These are phyloP conservation scores for Trichoderma hamatum DNA, from an alignment of 2,329 filamentous ascomycete genomes.

Conservation along the genomic window DNA sequence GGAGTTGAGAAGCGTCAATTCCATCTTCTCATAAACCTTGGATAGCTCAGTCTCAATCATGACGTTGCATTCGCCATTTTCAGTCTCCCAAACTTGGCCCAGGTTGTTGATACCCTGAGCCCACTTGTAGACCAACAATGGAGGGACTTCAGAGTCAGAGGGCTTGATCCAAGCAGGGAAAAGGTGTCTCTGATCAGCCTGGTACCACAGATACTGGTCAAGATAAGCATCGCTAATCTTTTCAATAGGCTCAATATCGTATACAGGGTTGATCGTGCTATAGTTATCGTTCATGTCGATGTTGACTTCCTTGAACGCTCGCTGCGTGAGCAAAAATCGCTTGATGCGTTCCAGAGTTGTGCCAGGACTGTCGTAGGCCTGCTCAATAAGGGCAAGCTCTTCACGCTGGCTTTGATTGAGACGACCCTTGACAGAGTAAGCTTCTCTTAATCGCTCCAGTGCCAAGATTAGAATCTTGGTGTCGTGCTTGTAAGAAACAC, in stretches of 20 bases:
- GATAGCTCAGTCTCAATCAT: constrained; percentile 98
- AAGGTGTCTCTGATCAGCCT: constrained; percentile 93
- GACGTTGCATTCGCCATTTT: constrained; percentile 95
- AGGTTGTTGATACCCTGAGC: constrained; percentile 99
- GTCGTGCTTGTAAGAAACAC: constrained; percentile 98
- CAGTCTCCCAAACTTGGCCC: constrained; percentile 89
- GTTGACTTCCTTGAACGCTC: constrained; percentile 98
- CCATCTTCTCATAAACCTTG: constrained; percentile 99
- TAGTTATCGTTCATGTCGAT: constrained; percentile 99
- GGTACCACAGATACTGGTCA: constrained; percentile 98
- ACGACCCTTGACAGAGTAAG: constrained; percentile 95
- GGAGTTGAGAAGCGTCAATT: constrained; percentile 91
- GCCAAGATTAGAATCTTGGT: constrained; percentile 98
- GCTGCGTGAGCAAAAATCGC: constrained; percentile 92
- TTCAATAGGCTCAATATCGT: constrained; percentile 98
- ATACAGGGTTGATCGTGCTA: constrained; percentile 97
- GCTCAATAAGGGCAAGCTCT: constrained; percentile 93
- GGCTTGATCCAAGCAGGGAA: constrained; percentile 99
- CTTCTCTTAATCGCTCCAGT: constrained; percentile 87
- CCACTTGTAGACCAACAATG: constrained; percentile 96
- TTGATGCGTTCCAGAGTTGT: constrained; percentile 97
- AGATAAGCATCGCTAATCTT: constrained; percentile 99
- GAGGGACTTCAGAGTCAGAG: constrained; percentile 95
- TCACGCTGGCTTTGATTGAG: constrained; percentile 97
- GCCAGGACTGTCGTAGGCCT: constrained; percentile 96